Conservation (phyloP, 1,139 yeast species). For the Yamadazyma triangularis region DNA sequence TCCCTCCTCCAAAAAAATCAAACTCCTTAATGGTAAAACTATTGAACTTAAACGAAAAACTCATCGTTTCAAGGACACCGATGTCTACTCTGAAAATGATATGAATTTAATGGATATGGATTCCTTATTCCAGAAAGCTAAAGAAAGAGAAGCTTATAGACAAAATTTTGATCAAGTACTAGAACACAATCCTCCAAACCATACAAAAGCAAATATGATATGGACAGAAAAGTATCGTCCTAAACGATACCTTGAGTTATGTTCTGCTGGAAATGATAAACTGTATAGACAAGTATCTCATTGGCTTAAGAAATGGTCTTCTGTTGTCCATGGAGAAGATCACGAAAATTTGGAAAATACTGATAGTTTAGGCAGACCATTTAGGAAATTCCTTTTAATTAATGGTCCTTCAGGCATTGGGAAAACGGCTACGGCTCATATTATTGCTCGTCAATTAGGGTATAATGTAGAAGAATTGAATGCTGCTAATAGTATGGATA, state of each 20-base stretch:
- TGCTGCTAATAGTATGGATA: constrained; percentile 69
- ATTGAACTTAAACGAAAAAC: constrained; percentile 16
- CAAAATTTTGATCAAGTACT: constrained; percentile 13
- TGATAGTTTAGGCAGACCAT: constrained; percentile 70
- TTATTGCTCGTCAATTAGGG: constrained; percentile 78
- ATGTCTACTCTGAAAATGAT: constrained; percentile 4
- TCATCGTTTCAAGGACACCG: constrained; percentile 4
- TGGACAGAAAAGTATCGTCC: constrained; percentile 87
- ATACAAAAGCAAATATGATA: constrained; percentile 4
- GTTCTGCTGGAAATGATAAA: constrained; percentile 80
- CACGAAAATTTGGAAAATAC: constrained; percentile 13
- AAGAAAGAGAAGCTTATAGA: constrained; percentile 19
- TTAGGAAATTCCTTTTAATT: constrained; percentile 61
- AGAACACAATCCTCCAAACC: constrained; percentile 3
- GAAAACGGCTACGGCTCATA: constrained; percentile 85
- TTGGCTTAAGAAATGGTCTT: constrained; percentile 84
- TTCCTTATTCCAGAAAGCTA: constrained; percentile 23
- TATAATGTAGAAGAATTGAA: constrained; percentile 80
- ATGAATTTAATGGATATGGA: constrained; percentile 28
- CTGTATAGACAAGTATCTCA: constrained; percentile 65
- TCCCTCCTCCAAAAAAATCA: constrained; percentile 23
- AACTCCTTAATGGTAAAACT: constrained; percentile 21
- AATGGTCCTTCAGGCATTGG: constrained; percentile 98
- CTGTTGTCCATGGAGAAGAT: constrained; percentile 54
- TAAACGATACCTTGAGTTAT: constrained; percentile 46